A percentile compares a stretch with the other conserved stretches of the same genome.
Evolutionary conservation across 2,329 filamentous ascomycete species (phyloP).

Genomic region (Metarhizium anisopliae): DNA sequence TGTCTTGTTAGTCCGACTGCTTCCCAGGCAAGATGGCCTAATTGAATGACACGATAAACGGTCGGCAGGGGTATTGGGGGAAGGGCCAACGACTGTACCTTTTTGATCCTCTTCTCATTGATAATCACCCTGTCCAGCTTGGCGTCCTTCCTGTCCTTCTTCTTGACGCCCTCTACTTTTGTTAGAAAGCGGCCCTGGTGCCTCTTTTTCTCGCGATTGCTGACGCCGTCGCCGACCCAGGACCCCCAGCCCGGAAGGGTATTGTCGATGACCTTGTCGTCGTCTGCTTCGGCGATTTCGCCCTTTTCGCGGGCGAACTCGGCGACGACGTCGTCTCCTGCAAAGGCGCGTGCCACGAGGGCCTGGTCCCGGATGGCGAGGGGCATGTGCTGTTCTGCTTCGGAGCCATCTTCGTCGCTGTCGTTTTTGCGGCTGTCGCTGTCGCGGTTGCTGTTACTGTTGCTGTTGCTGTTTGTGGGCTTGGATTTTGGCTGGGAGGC

Average conservation of each 20-base stretch:
- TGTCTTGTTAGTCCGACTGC: not conserved
- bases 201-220: constrained; percentile 56
- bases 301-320: constrained; percentile 78
- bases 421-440: constrained; percentile 4
- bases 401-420: constrained; percentile 27
- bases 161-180: constrained; percentile 64
- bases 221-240: constrained; percentile 81
- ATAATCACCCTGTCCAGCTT: constrained; percentile 82
- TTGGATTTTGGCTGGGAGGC: constrained; percentile 6
- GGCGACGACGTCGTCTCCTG: constrained; percentile 73
- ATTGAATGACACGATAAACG: no score
- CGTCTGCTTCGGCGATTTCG: constrained; percentile 62
- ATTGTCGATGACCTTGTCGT: constrained; percentile 72
- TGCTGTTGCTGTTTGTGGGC: not conserved
- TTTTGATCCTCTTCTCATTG: constrained; percentile 82
- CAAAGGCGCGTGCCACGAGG: constrained; percentile 76
- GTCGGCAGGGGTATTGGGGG: not conserved
- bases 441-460: constrained; percentile 6
- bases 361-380: constrained; percentile 52
- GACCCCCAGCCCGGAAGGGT: constrained; percentile 91
- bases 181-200: constrained; percentile 55
- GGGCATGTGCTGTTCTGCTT: constrained; percentile 42
- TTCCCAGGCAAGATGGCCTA: not conserved
- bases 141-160: constrained; percentile 69
- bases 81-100: constrained; percentile 41